Evolutionary conservation across 768 basidiomycete genomes (phyloP), one percentile per base, ranked within the genome.

Genomic region (Pisolithus tinctorius): DNA sequence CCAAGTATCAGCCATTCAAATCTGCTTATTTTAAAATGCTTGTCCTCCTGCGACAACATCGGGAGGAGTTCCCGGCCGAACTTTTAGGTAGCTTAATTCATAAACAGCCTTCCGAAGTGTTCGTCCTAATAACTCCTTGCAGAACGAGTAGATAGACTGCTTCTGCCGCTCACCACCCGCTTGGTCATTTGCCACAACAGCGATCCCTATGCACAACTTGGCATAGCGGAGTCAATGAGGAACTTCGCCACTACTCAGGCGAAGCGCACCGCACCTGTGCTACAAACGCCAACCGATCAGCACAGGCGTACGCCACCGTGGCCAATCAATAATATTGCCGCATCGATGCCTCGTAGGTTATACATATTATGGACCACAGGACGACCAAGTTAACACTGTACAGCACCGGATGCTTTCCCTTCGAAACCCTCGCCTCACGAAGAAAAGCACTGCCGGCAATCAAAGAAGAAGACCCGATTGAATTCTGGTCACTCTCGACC

Each of bases 1-100:
- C 68, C 27, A 58, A 63, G 48, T 60, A 73, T 26, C 57, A 65
- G 38, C 69, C 67, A 10, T 69, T 73, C 65, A 82, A 80, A 65
- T 60, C 64, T 37, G 71, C 70, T 14, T 82, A 81, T 64, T 70
- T 78, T 60, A 71, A 70, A 54, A 63, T 81, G 50, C 67, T 82
- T 39, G 65, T 68, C 39, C 63, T 74, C 56, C 59, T 77, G 11
- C 65, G 72, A 54, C 63, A 65, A 45, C 73, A 70, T 29, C 60
- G 67, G 26, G 42, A 53, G 14, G 54, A 52, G 39, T 68, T 66
- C 58, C 45, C 47, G 17, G 11, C 36, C 0, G 68, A 69, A 13
- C 56, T 69, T 8, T 60, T 51, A 49, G 68, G 66, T 58, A 63
- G 27, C 6, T 46, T 46, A 55, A 9, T 52, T 52, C 29, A 47